Conservation (phyloP, 345 rosid genomes). For the Boechera stricta region DNA sequence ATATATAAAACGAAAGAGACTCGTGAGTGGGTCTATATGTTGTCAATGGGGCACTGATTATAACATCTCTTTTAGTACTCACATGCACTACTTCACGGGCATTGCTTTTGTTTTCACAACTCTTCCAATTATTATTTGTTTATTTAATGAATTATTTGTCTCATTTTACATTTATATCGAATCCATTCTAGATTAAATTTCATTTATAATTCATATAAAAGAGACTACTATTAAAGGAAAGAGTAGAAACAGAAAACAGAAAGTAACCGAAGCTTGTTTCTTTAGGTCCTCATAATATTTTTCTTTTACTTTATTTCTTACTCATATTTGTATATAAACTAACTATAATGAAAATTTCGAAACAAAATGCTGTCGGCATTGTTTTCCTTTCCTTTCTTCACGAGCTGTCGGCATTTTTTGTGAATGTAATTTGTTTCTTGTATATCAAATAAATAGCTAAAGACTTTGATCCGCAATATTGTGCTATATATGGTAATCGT, state of each 20-base stretch:
- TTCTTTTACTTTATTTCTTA: not conserved
- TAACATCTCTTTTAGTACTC: conserved; percentile 79
- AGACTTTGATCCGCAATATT: not conserved
- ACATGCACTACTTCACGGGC: conserved; percentile 98
- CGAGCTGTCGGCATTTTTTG: conserved; percentile 35
- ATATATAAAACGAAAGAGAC: conserved; percentile 48
- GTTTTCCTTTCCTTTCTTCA: conserved; percentile 2
- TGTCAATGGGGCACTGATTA: conserved; percentile 71
- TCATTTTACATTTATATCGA: not conserved
- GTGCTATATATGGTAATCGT: conserved; percentile 12
- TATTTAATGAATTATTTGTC: not conserved
- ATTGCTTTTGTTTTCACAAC: conserved; percentile 54
- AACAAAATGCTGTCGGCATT: conserved; percentile 34
- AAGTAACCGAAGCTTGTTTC: conserved; percentile 42
- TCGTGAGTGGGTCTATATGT: conserved; percentile 84
- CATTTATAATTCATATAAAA: conserved; percentile 15
- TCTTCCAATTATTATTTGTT: conserved; percentile 39
- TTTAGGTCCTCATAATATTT: conserved; percentile 25
- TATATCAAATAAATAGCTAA: conserved; percentile 21
- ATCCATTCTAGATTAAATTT: conserved; percentile 7
- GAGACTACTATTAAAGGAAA: conserved; percentile 23
- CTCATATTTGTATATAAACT: not conserved
- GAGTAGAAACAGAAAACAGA: conserved; percentile 44
- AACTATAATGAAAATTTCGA: conserved; percentile 10
- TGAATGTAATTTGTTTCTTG: conserved; percentile 7